Evolutionary conservation across 2,329 filamentous ascomycete species (phyloP), one percentile per base, ranked within the genome.

Genomic region (Elsinoe fawcettii): DNA sequence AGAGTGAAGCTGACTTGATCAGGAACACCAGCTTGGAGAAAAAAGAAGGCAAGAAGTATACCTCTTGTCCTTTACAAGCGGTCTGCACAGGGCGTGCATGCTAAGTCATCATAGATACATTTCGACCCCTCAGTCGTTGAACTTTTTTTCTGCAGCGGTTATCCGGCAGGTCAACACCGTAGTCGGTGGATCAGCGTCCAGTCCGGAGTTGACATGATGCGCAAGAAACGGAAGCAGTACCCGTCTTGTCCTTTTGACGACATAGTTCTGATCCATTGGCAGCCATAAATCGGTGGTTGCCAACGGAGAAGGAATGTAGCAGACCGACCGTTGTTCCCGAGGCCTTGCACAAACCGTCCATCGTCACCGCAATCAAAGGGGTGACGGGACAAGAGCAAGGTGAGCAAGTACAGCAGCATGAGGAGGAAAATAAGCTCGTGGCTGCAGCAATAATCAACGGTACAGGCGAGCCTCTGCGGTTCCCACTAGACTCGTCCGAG

Each of bases 381-480:
- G 12, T 12, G 20, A 23, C 16, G n/a, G 9, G 8, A 9, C 18
- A 8, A 34, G 22, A n/a, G 23, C 16, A 30, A 51, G 25, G 23
- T 9, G 25, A 51, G 46, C 27, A 9, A 30, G 27, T 30, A 30
- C 27, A 51, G 44, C 18, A n/a, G 18, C 18, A 34, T 39, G 32
- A 30, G 32, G 49, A 18, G 12, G 20, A 25, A 53, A 53, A 37
- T 53, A 53, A 53, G 49, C 32, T 53, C 49, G 49, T 53, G 49
- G 49, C 49, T 53, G 49, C 49, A 53, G 49, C 49, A 53, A 53
- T 53, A 37, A 53, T 53, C 49, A 39, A 53, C 49, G 34, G 49
- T 39, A 53, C 25, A 51, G 46, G 46, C 27, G 46, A 34, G 46
- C 25, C 25, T 34, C 46, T 51, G 46, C 27, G 46, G 46, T 51